Percentiles rank a stretch among this genome's conserved stretches.
phyloP scores from a whole-genome alignment of 75 land plant genomes.

The Sequoia sempervirens region DNA sequence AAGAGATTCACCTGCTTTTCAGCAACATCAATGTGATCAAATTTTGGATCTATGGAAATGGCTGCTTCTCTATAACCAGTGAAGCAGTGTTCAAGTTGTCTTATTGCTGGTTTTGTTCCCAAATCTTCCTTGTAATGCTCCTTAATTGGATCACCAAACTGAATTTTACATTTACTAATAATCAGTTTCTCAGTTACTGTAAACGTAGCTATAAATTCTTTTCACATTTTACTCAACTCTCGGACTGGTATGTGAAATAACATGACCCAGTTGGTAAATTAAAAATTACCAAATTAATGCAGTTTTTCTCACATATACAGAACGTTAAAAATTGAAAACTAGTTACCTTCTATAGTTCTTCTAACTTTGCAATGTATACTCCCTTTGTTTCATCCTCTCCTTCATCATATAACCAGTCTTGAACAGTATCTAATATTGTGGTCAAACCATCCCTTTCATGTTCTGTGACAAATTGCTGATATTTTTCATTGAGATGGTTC shows the following conservation, averaged over 20 bases:
- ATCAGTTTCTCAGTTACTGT: neutral
- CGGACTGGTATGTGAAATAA: neutral
- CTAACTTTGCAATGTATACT: slow-evolving; percentile 79
- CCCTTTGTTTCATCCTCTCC: slow-evolving; percentile 94
- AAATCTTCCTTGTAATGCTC: slow-evolving; percentile 63
- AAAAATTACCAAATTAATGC: neutral
- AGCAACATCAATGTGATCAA: slow-evolving; percentile 43
- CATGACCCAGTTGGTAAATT: neutral
- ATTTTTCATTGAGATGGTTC: slow-evolving; percentile 71
- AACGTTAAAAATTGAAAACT: neutral
- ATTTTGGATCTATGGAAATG: slow-evolving; percentile 41
- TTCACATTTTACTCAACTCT: neutral
- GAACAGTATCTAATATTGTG: slow-evolving; percentile 64
- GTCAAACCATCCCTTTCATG: slow-evolving; percentile 53
- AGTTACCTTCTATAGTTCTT: slow-evolving; percentile 71
- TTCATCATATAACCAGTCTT: slow-evolving; percentile 96
- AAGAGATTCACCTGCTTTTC: slow-evolving; percentile 38
- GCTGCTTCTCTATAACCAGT: slow-evolving; percentile 85
- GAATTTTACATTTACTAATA: slow-evolving; percentile 10
- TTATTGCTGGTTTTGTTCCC: slow-evolving; percentile 56
- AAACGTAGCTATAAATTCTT: neutral
- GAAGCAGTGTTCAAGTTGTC: slow-evolving; percentile 71
- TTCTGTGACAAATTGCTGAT: slow-evolving; percentile 60
- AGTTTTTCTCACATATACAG: neutral
- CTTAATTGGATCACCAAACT: slow-evolving; percentile 93